Conservation (phyloP, 2,329 filamentous ascomycete species). For the Pseudofabraea citricarpa region DNA sequence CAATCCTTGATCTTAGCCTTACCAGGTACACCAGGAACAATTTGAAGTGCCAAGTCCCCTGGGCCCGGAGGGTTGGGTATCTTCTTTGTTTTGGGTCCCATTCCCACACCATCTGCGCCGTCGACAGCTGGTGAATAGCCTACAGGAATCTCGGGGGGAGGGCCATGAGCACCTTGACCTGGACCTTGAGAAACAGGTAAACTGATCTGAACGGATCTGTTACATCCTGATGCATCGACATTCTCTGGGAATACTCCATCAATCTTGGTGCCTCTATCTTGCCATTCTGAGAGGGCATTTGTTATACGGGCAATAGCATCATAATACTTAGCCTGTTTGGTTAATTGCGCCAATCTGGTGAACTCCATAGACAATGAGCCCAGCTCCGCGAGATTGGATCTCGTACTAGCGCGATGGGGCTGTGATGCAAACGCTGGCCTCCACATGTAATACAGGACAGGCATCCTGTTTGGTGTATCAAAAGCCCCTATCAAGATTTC, state of each 20-base stretch:
- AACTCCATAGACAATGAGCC: constrained; percentile 85
- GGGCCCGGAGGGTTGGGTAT: constrained; percentile 6
- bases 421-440: constrained; percentile 58
- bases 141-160: constrained; percentile 8
- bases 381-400: constrained; percentile 47
- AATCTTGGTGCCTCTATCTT: constrained; percentile 62
- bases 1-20: constrained; percentile 19
- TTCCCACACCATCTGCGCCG: constrained; percentile 13
- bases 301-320: constrained; percentile 86
- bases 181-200: neutral
- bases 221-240: constrained; percentile 77
- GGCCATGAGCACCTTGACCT: neutral
- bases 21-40: constrained; percentile 20
- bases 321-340: constrained; percentile 77
- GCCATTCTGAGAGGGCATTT: constrained; percentile 69
- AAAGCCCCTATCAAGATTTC: constrained; percentile 70
- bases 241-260: constrained; percentile 76
- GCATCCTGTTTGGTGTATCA: constrained; percentile 91
- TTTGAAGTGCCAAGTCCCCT: constrained; percentile 24
- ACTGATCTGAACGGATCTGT: constrained; percentile 27
- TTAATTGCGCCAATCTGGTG: constrained; percentile 81
- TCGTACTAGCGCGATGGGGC: constrained; percentile 54
- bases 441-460: constrained; percentile 76
- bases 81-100: constrained; percentile 15
- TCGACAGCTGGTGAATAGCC: constrained; percentile 25